Percentiles rank a stretch among this genome's conserved stretches.
phyloP scores from a whole-genome alignment of 306 rosid species.

The Castanea mollissima region DNA sequence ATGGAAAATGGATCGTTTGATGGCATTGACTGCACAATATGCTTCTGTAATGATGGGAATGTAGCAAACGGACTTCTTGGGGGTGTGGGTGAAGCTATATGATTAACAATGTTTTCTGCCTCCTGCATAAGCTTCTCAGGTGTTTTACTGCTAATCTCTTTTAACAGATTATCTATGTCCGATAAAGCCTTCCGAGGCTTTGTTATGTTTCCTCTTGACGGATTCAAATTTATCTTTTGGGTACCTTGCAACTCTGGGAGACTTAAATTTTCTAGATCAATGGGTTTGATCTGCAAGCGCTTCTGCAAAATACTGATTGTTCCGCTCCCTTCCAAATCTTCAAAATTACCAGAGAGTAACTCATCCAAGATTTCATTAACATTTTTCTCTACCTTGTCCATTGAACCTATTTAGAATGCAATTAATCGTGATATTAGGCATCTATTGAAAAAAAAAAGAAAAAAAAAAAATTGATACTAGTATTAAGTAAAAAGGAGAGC shows the following conservation, averaged over 20 bases:
- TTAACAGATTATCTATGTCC: slow-evolving; percentile 42
- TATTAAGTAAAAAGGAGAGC: not conserved
- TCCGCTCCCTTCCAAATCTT: slow-evolving; percentile 62
- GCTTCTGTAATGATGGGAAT: slow-evolving; percentile 40
- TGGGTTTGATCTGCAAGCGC: slow-evolving; percentile 62
- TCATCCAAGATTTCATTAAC: slow-evolving; percentile 44
- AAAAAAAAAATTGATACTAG: not conserved
- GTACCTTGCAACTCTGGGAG: slow-evolving; percentile 58
- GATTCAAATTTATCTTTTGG: slow-evolving; percentile 39
- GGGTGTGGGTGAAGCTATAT: slow-evolving; percentile 60
- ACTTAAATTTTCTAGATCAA: slow-evolving; percentile 48
- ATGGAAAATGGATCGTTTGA: slow-evolving; percentile 63
- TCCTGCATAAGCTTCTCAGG: slow-evolving; percentile 25
- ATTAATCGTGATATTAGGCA: slow-evolving; percentile 8
- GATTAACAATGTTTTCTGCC: slow-evolving; percentile 32
- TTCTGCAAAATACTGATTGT: slow-evolving; percentile 59
- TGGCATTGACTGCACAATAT: slow-evolving; percentile 43
- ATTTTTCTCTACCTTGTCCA: slow-evolving; percentile 33
- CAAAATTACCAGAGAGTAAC: slow-evolving; percentile 46
- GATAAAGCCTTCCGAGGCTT: slow-evolving; percentile 48
- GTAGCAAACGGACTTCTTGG: slow-evolving; percentile 70
- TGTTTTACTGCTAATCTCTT: slow-evolving; percentile 35
- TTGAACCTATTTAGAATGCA: slow-evolving; percentile 42
- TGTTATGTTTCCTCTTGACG: slow-evolving; percentile 36
- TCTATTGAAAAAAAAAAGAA: not conserved